Base-by-base conservation (phyloP, 2,329 filamentous ascomycete species). In the Rutstroemia sp. region DNA sequence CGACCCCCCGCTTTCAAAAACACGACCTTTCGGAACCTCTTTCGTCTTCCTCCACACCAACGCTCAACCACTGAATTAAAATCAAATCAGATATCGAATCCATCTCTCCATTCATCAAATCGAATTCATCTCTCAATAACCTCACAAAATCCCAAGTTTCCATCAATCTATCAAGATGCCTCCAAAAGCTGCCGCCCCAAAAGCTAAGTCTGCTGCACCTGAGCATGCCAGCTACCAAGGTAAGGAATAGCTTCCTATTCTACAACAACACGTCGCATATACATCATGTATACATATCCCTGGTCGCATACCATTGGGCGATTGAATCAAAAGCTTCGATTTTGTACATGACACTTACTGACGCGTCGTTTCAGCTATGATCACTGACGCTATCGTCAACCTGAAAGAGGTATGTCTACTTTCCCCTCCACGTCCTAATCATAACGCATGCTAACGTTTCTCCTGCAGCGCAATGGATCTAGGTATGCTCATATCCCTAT, bases 191-290 rank as follows among this genome's bases (percentile, higher is more conserved):
- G 65, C 78, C 66, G n/a, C 50, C 5, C 65, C 76, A 67, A 85
- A 85, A 77, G 82, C 83, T 76, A 74, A 77, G 63, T 72, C 75
- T 64, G 71, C 74, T 66, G 70, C 78, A 62, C 71, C 80, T 62
- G 72, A 76, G 61, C 83, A 87, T 75, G 78, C 79, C 66, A 81
- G 59, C 66, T 88, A 87, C 75, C 81, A 81, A 75, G 83, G 85
- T 86, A 74, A 70, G 79, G 85, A 74, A 70, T 78, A 58, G 75
- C 67, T 70, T 62, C 59, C 52, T 59, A 60, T 37, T 57, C 64
- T 71, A 70, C 67, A 58, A 71, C 70, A 60, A 70, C 71, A 72
- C 69, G 72, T 81, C 76, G 76, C 76, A 71, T 69, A 49, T 60
- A 61, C 49, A 63, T 68, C 65, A 70, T 68, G 52, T 58, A 65